Base-by-base conservation (phyloP, 495 filamentous ascomycete genomes). In the Xylaria sp. region DNA sequence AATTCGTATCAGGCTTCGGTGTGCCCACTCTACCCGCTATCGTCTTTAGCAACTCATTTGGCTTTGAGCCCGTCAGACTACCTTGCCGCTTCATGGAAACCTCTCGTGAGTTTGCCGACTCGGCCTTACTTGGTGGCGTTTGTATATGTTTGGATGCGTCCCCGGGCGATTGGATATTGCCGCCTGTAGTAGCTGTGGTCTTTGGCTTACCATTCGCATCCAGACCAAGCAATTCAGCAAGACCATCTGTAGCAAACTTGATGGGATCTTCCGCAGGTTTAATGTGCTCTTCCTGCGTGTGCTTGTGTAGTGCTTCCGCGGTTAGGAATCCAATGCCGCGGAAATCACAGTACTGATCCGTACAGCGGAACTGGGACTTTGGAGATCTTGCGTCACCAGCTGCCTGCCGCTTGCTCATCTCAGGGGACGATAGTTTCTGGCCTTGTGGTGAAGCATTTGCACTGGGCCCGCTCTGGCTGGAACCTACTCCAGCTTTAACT, bases 201-300 rank as follows among this genome's bases (percentile, higher is more conserved):
- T 79, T 82, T 1, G 71, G 15, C 19, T 80, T 80, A n/a, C 85
- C 86, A 44, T 88, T 81, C 48, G 76, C 26, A 70, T 88, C 86
- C 48, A 88, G 71, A 26, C 80, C 83, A 3, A 88, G 73, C 4
- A 77, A 75, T 37, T 73, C 50, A 12, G 84, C 83, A 15, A 87
- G 73, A 35, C 77, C 82, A 21, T 89, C 87, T 12, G 82, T 48
- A 15, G 81, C 76, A 70, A 82, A 91, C 40, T 81, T 80, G 6
- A 83, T n/a, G 0, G 89, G 86, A 67, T 91, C 80, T 52, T 85
- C 81, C 2, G 83, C 78, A 24, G 86, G 86, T 66, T 82, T 84
- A 46, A 83, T 73, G 63, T 91, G 89, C 74, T 87, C 87, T 40
- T 88, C 84, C 35, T 85, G 80, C 21, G 76, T 76, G 73, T 91